Evolutionary conservation across 2,329 filamentous ascomycete genomes (phyloP), one percentile per base, ranked within the genome.

Genomic region (Fusarium pininemorale): DNA sequence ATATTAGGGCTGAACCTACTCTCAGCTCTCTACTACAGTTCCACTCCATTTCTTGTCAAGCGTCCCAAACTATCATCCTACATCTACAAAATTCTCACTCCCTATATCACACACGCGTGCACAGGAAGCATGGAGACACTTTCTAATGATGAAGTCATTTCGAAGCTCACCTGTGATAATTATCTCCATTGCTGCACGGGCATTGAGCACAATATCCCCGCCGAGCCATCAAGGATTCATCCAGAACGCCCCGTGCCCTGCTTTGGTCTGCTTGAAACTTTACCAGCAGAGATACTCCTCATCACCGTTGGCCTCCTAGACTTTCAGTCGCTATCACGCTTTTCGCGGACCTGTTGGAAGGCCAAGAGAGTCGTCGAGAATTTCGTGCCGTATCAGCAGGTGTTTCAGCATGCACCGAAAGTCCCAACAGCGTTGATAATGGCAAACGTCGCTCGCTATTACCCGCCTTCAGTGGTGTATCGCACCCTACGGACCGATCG

Each of bases 201-300:
- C 5, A 51, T 51, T 10, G 4, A 20, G 1, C 15, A 24, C 5
- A 14, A 13, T 10, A 7, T n/a, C 4, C 20, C 30, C 15, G 22
- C 7, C 18, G 14, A 10, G 28, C 6, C 28, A 24, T 50, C 22
- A 24, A 14, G 0, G 7, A 32, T 35, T 51, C 48, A 51, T 7
- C 28, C 22, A 5, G 30, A 51, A 15, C 48, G 48, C 2, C 2
- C 30, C 9, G 30, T 4, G 6, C 14, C 48, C 2, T 35, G 11
- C 30, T 35, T 51, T 0, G 48, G 22, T 3, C 22, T 51, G 2
- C 22, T 50, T 0, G 47, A 1, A 2, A 13, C 0, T 32, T 7
- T 32, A 24, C 28, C 47, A 12, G 28, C 28, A 7, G 47, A 50
- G 7, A 7, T 50, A 10, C 47, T 50, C 47, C 1, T 50, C 5